Percentiles rank a stretch among this genome's conserved stretches.
Evolutionary conservation across 2,329 filamentous ascomycete species (phyloP).

Genomic region (Stemphylium vesicarium): DNA sequence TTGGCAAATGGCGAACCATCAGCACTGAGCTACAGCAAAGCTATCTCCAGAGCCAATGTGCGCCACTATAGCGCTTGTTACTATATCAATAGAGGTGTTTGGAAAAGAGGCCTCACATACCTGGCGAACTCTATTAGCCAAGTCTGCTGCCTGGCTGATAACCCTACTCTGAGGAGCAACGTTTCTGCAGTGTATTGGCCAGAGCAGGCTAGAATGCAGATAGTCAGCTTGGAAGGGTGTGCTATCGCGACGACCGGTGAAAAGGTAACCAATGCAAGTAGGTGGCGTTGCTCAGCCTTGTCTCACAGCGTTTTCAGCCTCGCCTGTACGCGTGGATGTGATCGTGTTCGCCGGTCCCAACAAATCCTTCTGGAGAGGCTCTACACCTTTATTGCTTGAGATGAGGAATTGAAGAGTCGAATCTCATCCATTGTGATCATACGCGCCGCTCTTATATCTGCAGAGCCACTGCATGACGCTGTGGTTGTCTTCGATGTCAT

Average conservation of each 20-base stretch:
- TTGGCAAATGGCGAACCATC: constrained; percentile 12
- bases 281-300: constrained; percentile 20
- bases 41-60: constrained; percentile 7
- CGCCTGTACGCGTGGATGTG: constrained; percentile 12
- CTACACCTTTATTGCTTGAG: neutral
- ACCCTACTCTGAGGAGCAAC: constrained; percentile 4
- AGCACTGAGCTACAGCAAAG: constrained; percentile 5
- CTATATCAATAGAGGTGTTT: constrained; percentile 1
- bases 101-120: constrained; percentile 9
- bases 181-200: constrained; percentile 14
- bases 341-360: constrained; percentile 3
- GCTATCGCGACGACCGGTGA: constrained; percentile 24
- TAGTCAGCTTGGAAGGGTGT: constrained; percentile 1
- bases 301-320: constrained; percentile 19
- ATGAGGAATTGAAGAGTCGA: neutral
- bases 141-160: constrained; percentile 19
- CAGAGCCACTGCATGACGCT: constrained; percentile 3
- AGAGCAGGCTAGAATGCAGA: constrained; percentile 1
- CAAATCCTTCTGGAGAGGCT: neutral
- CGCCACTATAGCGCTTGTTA: neutral
- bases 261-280: constrained; percentile 11
- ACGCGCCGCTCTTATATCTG: constrained; percentile 10
- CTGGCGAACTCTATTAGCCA: constrained; percentile 13
- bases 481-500: neutral
- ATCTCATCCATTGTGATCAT: neutral